A percentile compares a stretch with the other conserved stretches of the same genome.
Conservation (phyloP, 1,139 yeast genomes). For the Zhuliangozyma blackwelliae region DNA sequence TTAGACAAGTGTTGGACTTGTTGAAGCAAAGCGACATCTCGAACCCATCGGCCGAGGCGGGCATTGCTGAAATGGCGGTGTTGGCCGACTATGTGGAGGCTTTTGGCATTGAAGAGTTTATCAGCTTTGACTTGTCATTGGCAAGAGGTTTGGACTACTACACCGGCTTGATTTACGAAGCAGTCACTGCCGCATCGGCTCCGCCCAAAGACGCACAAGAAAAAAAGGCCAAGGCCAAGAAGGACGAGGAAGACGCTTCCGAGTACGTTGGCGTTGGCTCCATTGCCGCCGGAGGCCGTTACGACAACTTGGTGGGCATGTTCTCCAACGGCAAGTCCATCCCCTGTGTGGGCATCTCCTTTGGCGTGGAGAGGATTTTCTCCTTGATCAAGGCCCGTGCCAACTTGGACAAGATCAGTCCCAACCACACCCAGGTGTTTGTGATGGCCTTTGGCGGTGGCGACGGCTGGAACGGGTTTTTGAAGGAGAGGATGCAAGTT, state of each 20-base stretch:
- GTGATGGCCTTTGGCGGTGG: slow-evolving; percentile 99
- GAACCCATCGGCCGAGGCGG: slow-evolving; percentile 72
- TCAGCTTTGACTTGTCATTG: slow-evolving; percentile 85
- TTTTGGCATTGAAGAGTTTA: slow-evolving; percentile 57
- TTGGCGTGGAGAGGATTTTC: slow-evolving; percentile 93
- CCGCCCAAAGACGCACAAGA: slow-evolving; percentile 80
- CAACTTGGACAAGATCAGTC: slow-evolving; percentile 56
- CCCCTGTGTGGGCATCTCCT: slow-evolving; percentile 96
- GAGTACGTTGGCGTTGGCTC: slow-evolving; percentile 98
- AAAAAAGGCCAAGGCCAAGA: slow-evolving; percentile 50
- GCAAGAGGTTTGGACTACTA: slow-evolving; percentile 98
- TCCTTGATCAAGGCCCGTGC: slow-evolving; percentile 81
- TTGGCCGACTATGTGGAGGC: slow-evolving; percentile 79
- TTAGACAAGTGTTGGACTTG: slow-evolving; percentile 59
- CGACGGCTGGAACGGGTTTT: slow-evolving; percentile 88
- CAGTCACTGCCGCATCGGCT: slow-evolving; percentile 90
- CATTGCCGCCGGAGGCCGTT: slow-evolving; percentile 98
- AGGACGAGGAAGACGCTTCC: slow-evolving; percentile 83
- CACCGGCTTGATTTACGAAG: slow-evolving; percentile 95
- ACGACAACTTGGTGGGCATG: slow-evolving; percentile 95
- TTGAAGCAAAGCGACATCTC: slow-evolving; percentile 53
- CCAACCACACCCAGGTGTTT: slow-evolving; percentile 86
- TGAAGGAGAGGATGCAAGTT: slow-evolving; percentile 84
- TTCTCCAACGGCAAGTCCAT: slow-evolving; percentile 88
- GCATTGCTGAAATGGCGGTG: slow-evolving; percentile 73